A percentile compares a stretch with the other conserved stretches of the same genome.
Evolutionary conservation across 257 asterid species (phyloP).

Genomic region (Anisodus tanguticus): DNA sequence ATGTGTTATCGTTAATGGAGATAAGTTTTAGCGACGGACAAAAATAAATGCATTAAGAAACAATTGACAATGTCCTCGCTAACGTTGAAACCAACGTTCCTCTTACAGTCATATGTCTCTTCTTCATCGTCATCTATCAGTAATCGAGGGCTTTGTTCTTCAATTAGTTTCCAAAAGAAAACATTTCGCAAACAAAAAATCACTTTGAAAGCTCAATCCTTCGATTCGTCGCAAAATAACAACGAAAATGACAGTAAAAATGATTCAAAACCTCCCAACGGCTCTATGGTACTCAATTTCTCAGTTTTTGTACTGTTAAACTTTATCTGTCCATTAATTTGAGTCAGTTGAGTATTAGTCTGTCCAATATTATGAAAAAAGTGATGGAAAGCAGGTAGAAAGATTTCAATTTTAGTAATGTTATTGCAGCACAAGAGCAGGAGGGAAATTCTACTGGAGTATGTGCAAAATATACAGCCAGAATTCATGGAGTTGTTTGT

Average conservation of each 20-base stretch:
- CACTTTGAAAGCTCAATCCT: constrained; percentile 56
- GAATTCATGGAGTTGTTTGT: constrained; percentile 95
- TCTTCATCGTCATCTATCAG: constrained; percentile 43
- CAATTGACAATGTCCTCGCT: constrained; percentile 58
- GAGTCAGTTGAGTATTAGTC: neutral
- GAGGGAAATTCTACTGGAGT: constrained; percentile 87
- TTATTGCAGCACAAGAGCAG: constrained; percentile 70
- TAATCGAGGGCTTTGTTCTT: constrained; percentile 38
- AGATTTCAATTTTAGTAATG: constrained; percentile 4
- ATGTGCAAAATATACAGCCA: constrained; percentile 94
- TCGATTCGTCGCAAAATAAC: constrained; percentile 33
- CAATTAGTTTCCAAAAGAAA: constrained; percentile 42
- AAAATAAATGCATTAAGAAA: neutral
- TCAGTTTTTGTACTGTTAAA: neutral
- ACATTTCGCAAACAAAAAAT: constrained; percentile 48
- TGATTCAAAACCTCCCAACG: constrained; percentile 65
- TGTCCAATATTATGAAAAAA: neutral
- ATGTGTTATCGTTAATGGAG: constrained; percentile 36
- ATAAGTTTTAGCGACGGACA: constrained; percentile 24
- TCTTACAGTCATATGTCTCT: constrained; percentile 44
- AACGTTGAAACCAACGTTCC: constrained; percentile 57
- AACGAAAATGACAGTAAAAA: constrained; percentile 40
- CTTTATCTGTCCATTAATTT: neutral
- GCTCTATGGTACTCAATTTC: constrained; percentile 58
- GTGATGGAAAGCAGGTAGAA: constrained; percentile 1